These are phyloP conservation scores for Carex parvula DNA, from an alignment of 176 grass and related monocot species.

Conservation along the genomic window DNA sequence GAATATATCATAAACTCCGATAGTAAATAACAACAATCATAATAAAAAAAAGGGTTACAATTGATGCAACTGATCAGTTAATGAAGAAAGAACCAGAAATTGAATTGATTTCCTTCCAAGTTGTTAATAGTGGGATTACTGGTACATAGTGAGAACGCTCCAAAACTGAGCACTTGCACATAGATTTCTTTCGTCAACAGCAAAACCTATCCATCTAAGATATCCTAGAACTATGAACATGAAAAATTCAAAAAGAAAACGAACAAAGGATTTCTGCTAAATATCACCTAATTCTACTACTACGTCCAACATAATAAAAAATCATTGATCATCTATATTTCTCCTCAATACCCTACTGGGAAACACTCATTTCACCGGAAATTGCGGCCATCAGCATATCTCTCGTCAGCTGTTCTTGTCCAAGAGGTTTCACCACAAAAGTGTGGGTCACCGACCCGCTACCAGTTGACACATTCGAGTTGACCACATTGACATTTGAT, in stretches of 20 bases:
- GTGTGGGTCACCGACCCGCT: constrained; percentile 62
- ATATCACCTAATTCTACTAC: constrained; percentile 2
- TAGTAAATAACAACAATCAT: background rate
- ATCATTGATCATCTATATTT: constrained; percentile 18
- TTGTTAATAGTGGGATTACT: background rate
- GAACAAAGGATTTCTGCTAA: background rate
- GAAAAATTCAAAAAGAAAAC: background rate
- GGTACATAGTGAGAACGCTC: constrained; percentile 15
- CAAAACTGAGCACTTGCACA: background rate
- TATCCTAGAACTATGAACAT: constrained; percentile 27
- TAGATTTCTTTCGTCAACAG: background rate
- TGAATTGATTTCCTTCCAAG: constrained; percentile 11
- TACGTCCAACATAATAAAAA: background rate
- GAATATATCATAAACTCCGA: background rate
- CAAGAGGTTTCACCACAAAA: constrained; percentile 53
- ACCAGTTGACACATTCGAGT: constrained; percentile 45
- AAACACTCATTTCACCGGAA: constrained; percentile 23
- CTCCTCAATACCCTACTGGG: background rate
- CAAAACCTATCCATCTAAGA: constrained; percentile 24
- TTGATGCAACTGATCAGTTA: background rate
- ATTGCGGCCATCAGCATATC: constrained; percentile 53
- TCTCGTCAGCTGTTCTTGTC: constrained; percentile 40
- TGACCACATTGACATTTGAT: constrained; percentile 41
- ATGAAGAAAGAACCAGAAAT: background rate
- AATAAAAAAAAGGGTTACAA: background rate